Percentiles rank a stretch among this genome's conserved stretches.
phyloP scores from a whole-genome alignment of 805 yeast genomes.

The Pichia exigua region DNA sequence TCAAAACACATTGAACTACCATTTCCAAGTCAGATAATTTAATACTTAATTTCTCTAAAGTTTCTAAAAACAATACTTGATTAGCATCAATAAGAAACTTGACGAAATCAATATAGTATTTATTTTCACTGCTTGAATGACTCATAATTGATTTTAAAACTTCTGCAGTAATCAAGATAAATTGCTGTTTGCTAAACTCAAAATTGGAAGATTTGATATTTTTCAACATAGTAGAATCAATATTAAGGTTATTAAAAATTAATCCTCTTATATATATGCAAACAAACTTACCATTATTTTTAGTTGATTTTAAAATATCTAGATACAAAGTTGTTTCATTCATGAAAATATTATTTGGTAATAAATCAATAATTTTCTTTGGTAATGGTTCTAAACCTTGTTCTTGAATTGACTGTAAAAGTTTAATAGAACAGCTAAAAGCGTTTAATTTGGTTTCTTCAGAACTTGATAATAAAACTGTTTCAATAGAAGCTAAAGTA shows the following conservation, averaged over 20 bases:
- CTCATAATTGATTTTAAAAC: conserved; percentile 14
- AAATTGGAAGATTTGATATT: conserved; percentile 9
- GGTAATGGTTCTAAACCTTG: conserved; percentile 24
- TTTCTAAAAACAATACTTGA: conserved; percentile 32
- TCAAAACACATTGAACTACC: conserved; percentile 57
- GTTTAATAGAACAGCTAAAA: conserved; percentile 38
- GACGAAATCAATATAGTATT: conserved; percentile 28
- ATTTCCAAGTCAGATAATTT: conserved; percentile 49
- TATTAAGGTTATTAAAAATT: conserved; percentile 11
- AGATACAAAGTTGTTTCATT: conserved; percentile 15
- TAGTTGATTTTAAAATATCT: conserved; percentile 14
- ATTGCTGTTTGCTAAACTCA: conserved; percentile 16
- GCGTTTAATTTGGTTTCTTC: conserved; percentile 26
- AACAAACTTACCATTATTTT: conserved; percentile 20
- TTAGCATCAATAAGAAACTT: conserved; percentile 31
- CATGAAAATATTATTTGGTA: conserved; percentile 18
- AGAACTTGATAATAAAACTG: conserved; percentile 32
- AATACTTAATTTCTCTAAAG: conserved; percentile 29
- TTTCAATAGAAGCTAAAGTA: conserved; percentile 51
- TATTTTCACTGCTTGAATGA: conserved; percentile 9
- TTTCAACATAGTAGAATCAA: conserved; percentile 9
- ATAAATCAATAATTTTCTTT: conserved; percentile 11
- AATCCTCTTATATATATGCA: conserved; percentile 24
- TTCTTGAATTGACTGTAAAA: conserved; percentile 40
- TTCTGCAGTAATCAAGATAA: conserved; percentile 18